Evolutionary conservation across 2,329 filamentous ascomycete species (phyloP).

Genomic region (Nannizzia gypsea): DNA sequence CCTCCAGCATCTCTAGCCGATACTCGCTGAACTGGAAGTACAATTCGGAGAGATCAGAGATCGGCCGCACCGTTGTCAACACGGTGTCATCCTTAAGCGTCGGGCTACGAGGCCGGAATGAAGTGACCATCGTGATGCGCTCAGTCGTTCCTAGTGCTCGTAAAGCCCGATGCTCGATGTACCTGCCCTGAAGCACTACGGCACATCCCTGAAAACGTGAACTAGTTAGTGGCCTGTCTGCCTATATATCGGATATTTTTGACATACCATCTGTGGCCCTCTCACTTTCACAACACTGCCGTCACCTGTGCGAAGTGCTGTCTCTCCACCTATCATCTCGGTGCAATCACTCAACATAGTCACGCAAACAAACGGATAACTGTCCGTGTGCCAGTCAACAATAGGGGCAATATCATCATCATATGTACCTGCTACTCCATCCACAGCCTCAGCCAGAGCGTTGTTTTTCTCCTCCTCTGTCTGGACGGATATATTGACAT

Average conservation of each 20-base stretch:
- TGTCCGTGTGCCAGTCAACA: conserved; percentile 53
- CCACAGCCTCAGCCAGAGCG: conserved; percentile 31
- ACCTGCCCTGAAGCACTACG: conserved; percentile 55
- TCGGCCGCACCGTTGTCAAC: conserved; percentile 47
- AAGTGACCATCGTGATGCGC: conserved; percentile 55
- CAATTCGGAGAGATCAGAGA: conserved; percentile 46
- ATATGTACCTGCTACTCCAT: conserved; percentile 31
- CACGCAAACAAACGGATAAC: conserved; percentile 59
- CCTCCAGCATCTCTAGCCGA: conserved; percentile 50
- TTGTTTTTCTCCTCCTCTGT: conserved; percentile 37
- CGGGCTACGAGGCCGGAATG: conserved; percentile 49
- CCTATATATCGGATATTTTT: not conserved
- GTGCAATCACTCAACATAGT: conserved; percentile 54
- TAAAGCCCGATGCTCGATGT: conserved; percentile 54
- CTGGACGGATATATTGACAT: conserved; percentile 45
- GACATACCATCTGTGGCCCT: conserved; percentile 48
- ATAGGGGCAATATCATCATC: conserved; percentile 44
- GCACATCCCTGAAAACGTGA: conserved; percentile 43
- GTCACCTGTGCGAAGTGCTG: conserved; percentile 44
- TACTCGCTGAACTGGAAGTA: conserved; percentile 53
- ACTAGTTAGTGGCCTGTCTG: not conserved
- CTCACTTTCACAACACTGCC: conserved; percentile 48
- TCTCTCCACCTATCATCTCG: conserved; percentile 54
- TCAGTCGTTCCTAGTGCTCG: conserved; percentile 47
- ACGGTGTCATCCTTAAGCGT: conserved; percentile 48